Conservation (phyloP, 768 basidiomycete species). For the Asterophora parasitica region DNA sequence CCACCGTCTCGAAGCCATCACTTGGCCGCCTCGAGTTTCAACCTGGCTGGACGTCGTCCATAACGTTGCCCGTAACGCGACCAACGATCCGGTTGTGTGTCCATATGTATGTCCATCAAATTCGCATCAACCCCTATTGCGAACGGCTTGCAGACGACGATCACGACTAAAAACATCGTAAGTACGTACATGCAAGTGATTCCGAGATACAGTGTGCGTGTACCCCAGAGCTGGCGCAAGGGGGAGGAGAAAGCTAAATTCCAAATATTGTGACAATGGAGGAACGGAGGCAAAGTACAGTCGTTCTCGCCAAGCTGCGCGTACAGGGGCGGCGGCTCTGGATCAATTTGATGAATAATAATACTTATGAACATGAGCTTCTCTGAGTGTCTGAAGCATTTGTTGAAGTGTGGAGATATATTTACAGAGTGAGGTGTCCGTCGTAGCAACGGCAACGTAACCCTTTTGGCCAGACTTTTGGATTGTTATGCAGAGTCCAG, state of each 20-base stretch:
- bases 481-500: too few species aligned
- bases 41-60: too few species aligned
- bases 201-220: neutral
- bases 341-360: slow-evolving; percentile 8
- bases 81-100: slow-evolving; percentile 7
- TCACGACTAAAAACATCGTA: slow-evolving; percentile 5
- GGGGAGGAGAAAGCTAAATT: neutral
- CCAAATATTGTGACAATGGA: neutral
- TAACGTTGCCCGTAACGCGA: too few species aligned
- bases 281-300: neutral
- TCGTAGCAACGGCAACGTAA: slow-evolving; percentile 5
- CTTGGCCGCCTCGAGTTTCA: too few species aligned
- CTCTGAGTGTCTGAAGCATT: slow-evolving; percentile 3
- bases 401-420: neutral
- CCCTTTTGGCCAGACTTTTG: too few species aligned
- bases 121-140: slow-evolving; percentile 17
- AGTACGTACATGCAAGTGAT: neutral
- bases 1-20: too few species aligned
- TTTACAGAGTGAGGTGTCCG: neutral
- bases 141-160: slow-evolving; percentile 8
- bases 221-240: too few species aligned
- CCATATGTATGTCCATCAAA: slow-evolving; percentile 10
- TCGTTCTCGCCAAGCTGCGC: neutral
- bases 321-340: neutral
- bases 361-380: slow-evolving; percentile 7